A percentile compares a stretch with the other conserved stretches of the same genome.
These are phyloP conservation scores for Ambrosia hybrid DNA, from an alignment of 140 eudicot species.

Conservation along the genomic window DNA sequence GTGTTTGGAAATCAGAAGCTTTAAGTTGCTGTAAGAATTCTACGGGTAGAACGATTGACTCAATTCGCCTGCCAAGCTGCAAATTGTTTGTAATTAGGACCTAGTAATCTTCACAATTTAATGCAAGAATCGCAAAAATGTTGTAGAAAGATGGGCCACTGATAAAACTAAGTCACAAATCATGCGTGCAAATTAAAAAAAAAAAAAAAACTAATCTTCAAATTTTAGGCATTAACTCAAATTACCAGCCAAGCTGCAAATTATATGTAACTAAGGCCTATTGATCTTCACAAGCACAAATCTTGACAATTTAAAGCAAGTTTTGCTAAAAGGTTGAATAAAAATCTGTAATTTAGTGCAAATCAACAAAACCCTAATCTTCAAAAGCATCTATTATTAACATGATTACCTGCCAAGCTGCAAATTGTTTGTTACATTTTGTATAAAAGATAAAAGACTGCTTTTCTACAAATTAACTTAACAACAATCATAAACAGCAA, in stretches of 20 bases:
- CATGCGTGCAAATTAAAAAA: too few species aligned
- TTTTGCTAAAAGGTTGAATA: not conserved
- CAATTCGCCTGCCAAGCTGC: constrained; percentile 90
- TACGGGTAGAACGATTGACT: constrained; percentile 77
- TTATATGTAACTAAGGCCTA: not conserved
- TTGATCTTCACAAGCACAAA: not conserved
- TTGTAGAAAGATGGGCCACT: too few species aligned
- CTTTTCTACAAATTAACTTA: not conserved
- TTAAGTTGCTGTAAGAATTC: constrained; percentile 78
- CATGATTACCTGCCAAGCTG: too few species aligned
- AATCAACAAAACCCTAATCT: too few species aligned
- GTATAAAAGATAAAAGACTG: not conserved
- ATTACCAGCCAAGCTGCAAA: constrained; percentile 82
- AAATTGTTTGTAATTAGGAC: constrained; percentile 16
- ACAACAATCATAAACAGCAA: not conserved
- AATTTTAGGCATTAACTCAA: constrained; percentile 45
- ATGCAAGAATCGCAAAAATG: too few species aligned
- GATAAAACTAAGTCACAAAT: too few species aligned
- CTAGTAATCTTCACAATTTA: not conserved
- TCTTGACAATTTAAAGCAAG: constrained; percentile 8
- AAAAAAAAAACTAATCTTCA: too few species aligned
- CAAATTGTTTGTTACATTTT: too few species aligned
- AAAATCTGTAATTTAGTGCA: too few species aligned
- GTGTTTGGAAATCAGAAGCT: constrained; percentile 65
- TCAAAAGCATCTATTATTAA: too few species aligned